Percentiles rank a stretch among this genome's conserved stretches.
These are phyloP conservation scores for Breviolum minutum DNA, from an alignment of 73 alveolate species.

Conservation along the genomic window DNA sequence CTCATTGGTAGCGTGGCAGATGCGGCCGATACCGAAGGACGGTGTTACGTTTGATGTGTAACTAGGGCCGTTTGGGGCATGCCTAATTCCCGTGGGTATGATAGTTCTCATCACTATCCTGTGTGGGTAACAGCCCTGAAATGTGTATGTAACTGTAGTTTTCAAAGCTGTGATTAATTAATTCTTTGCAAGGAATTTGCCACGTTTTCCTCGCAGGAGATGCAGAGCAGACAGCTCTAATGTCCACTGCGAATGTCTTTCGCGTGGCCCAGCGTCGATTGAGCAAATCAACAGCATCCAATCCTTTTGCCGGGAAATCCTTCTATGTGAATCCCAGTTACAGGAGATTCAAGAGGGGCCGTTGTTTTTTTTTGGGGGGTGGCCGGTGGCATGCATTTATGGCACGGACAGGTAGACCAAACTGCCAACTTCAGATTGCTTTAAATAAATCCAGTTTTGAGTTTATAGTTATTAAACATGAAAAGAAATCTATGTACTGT, in stretches of 20 bases:
- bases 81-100: no score
- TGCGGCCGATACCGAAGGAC: conserved; percentile 3
- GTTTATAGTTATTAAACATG: no score
- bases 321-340: conserved; percentile 77
- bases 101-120: no score
- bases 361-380: neutral
- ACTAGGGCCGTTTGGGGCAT: no score
- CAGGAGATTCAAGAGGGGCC: neutral
- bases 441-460: no score
- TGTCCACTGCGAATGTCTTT: conserved; percentile 9
- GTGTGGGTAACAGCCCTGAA: no score
- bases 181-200: no score
- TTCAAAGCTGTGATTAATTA: no score
- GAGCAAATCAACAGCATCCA: neutral
- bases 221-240: neutral
- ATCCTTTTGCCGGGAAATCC: conserved; percentile 24
- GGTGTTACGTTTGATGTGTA: neutral
- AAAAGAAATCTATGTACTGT: no score
- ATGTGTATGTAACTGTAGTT: no score
- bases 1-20: conserved; percentile 19
- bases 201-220: neutral
- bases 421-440: neutral
- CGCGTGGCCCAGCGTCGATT: conserved; percentile 8
- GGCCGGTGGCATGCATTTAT: no score
- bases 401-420: neutral